Evolutionary conservation across 768 basidiomycete species (phyloP).

Genomic region (Pisolithus orientalis): DNA sequence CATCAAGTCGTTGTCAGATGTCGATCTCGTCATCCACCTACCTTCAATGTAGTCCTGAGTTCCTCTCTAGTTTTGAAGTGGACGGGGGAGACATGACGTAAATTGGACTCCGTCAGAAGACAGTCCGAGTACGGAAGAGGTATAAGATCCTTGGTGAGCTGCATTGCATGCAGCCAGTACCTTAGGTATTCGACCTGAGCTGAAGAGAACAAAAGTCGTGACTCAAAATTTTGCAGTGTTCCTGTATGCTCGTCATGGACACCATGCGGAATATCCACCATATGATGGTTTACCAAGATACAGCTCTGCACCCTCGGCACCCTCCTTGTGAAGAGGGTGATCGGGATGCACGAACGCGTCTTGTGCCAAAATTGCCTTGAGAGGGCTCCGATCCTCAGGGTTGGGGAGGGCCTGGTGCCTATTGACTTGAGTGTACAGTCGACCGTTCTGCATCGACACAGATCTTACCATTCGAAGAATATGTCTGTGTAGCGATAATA

Average conservation of each 20-base stretch:
- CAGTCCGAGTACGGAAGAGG: constrained; percentile 77
- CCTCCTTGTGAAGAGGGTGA: constrained; percentile 63
- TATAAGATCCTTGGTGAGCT: constrained; percentile 55
- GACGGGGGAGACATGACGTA: constrained; percentile 54
- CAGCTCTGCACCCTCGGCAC: constrained; percentile 61
- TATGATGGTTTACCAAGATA: constrained; percentile 49
- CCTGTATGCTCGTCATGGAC: constrained; percentile 31
- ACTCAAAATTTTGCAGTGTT: constrained; percentile 64
- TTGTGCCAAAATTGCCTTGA: constrained; percentile 71
- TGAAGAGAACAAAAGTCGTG: constrained; percentile 76
- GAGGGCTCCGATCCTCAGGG: constrained; percentile 47
- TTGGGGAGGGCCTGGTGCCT: constrained; percentile 58
- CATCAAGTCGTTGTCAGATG: neutral
- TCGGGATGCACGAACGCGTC: constrained; percentile 64
- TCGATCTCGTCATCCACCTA: constrained; percentile 13
- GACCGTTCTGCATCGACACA: neutral
- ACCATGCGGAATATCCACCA: neutral
- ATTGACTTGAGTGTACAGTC: neutral
- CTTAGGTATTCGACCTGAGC: constrained; percentile 80
- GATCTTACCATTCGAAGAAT: constrained; percentile 68
- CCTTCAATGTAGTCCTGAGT: constrained; percentile 58
- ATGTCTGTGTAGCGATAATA: constrained; percentile 85
- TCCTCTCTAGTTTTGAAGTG: constrained; percentile 48
- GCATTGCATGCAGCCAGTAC: constrained; percentile 77
- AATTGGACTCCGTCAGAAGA: constrained; percentile 53